Conservation (phyloP, 2,329 filamentous ascomycete genomes). For the Diaporthe citriasiana region DNA sequence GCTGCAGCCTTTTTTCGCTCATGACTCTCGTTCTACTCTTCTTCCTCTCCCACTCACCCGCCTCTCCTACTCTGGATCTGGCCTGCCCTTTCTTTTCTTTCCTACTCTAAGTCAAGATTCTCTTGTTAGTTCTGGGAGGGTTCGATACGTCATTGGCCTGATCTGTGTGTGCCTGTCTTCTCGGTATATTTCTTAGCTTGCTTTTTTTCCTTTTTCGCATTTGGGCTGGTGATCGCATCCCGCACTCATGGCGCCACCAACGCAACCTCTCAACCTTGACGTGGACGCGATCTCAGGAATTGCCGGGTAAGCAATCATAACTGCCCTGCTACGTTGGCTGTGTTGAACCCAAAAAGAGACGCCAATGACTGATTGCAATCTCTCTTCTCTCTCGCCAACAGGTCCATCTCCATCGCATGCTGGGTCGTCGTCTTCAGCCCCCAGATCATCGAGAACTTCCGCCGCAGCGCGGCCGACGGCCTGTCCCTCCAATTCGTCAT, state of each 20-base stretch:
- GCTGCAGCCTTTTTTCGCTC: constrained; percentile 29
- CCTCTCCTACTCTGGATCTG: neutral
- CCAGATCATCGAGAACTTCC: constrained; percentile 96
- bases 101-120: neutral
- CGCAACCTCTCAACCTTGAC: constrained; percentile 77
- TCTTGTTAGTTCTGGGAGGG: constrained; percentile 7
- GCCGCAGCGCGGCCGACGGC: constrained; percentile 85
- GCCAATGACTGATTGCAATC: neutral
- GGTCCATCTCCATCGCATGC: constrained; percentile 95
- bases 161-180: neutral
- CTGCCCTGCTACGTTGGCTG: constrained; percentile 1
- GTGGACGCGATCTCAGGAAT: constrained; percentile 94
- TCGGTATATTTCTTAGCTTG: neutral
- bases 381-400: constrained; percentile 51
- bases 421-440: constrained; percentile 99
- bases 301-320: constrained; percentile 74
- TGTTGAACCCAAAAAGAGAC: neutral
- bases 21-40: neutral
- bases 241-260: constrained; percentile 66
- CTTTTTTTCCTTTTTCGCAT: constrained; percentile 11
- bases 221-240: neutral
- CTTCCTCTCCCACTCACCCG: neutral
- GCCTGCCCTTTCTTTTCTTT: neutral
- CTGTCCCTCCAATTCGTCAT: constrained; percentile 93
- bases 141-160: neutral